Base-by-base conservation (phyloP, 768 basidiomycete species). In the Hirschioporus abietinus region DNA sequence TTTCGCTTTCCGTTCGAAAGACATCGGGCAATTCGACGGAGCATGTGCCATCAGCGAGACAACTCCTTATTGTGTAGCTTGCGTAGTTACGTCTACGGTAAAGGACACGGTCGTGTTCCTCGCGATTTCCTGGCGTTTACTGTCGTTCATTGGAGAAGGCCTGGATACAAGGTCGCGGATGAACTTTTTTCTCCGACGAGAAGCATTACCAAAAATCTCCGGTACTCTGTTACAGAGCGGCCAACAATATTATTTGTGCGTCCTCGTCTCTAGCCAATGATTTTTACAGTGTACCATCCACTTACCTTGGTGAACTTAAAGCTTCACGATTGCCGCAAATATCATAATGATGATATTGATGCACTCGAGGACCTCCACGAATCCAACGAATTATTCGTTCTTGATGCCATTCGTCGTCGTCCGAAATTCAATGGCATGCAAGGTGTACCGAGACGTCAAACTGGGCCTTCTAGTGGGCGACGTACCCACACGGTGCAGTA, bases 31-130 rank as follows among this genome's bases (percentile, higher is more conserved):
- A 79, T 79, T 3, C 63, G 69, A 10, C 73, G 77, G 59, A 80
- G 80, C 65, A 68, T 74, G 80, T 65, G 68, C 74, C 1, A 70
- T 70, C 35, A 71, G 72, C 9, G 64, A 65, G 9, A 62, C 78
- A 18, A 68, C 72, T 58, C 64, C 61, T 1, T 77, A 72, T 66
- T 71, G 72, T 7, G 69, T 71, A 15, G 74, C 71, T 1, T 70
- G 71, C 0, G 66, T 71, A 0, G 71, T 78, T 34, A 69, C 71
- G 0, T 71, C 74, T 0, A 64, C 75, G 0, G 60, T 74, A 63
- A 74, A 74, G 60, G 77, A 78, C 63, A 76, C 77, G 1, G 72
- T 74, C 23, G 74, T 80, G 23, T 79, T 78, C 69, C 57, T 80
- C 6, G 77, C 74, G 5, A 77, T 80, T 26, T 77, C 77, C 0